Evolutionary conservation across 83 land plant species (phyloP), one percentile per base, ranked within the genome.

Genomic region (Diphasiastrum complanatum): DNA sequence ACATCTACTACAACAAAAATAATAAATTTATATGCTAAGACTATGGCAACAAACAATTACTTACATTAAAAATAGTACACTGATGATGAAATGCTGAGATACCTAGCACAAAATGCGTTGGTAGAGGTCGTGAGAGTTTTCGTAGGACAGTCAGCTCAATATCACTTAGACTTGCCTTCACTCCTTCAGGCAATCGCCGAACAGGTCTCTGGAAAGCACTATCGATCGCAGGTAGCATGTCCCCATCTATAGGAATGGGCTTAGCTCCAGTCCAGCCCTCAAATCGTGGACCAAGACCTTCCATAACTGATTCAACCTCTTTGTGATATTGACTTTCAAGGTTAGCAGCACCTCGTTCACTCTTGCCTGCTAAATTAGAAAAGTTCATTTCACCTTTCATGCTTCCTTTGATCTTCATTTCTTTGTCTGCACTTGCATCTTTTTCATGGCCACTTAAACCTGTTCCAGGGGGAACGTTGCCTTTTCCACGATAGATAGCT

Each of bases 101-200:
- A 55, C 59, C 59, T 27, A 55, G 59, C 11, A 55, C 59, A 30
- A 55, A 55, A 27, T 55, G 59, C 31, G 59, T 31, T 20, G 59
- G 59, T 11, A 55, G 35, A 24, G 59, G 59, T 11, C 27, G 20
- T 12, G 35, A 16, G 31, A 55, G 35, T 35, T 35, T 55, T 11
- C 59, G 30, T 27, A 55, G 11, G 19, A 27, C 34, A 11, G 59
- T 55, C 38, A 55, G 34, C 59, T 55, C 59, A 16, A 55, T 55
- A 30, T 30, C 31, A 6, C 35, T 26, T 14, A 55, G 35, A 11
- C 31, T 25, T 16, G 34, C 11, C 11, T 55, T 55, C 35, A 30
- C 34, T 27, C 35, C 27, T 11, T 55, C 26, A 6, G 59, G 59
- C 11, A 55, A 35, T 6, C 26, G 34, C 59, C 59, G 26, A 27